Evolutionary conservation across 1,139 yeast species (phyloP).

Genomic region (Pichia sp.): DNA sequence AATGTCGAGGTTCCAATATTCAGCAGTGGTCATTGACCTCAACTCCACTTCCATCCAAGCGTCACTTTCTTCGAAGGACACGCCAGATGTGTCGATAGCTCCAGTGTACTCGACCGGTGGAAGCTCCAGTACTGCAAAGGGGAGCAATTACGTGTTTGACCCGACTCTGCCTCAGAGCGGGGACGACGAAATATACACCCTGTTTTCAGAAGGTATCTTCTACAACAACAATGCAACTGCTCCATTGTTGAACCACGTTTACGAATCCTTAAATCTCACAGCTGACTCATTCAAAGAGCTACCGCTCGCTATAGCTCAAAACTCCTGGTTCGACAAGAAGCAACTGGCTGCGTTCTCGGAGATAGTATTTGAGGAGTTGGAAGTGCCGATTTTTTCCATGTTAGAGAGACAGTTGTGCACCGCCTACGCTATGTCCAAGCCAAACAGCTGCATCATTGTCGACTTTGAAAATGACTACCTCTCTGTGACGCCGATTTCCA

Average conservation of each 20-base stretch:
- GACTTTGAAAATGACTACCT: slow-evolving; percentile 63
- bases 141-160: slow-evolving; percentile 17
- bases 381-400: slow-evolving; percentile 64
- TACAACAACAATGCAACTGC: slow-evolving; percentile 63
- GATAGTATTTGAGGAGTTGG: slow-evolving; percentile 59
- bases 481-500: slow-evolving; percentile 65
- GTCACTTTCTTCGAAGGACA: slow-evolving; percentile 63
- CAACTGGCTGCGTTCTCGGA: slow-evolving; percentile 52
- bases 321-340: slow-evolving; percentile 56
- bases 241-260: slow-evolving; percentile 58
- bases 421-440: slow-evolving; percentile 62
- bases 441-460: slow-evolving; percentile 60
- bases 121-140: neutral
- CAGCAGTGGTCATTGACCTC: slow-evolving; percentile 65
- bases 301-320: slow-evolving; percentile 66
- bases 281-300: slow-evolving; percentile 43
- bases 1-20: slow-evolving; percentile 32
- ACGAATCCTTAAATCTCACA: slow-evolving; percentile 42
- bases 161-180: slow-evolving; percentile 11
- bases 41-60: slow-evolving; percentile 66
- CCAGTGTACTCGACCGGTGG: slow-evolving; percentile 46
- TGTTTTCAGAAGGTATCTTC: slow-evolving; percentile 60
- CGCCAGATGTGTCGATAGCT: slow-evolving; percentile 57
- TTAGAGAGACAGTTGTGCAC: slow-evolving; percentile 69
- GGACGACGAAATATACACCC: slow-evolving; percentile 44